These are phyloP conservation scores for Lodderomyces margitis DNA, from an alignment of 1,139 yeast species.

Conservation along the genomic window DNA sequence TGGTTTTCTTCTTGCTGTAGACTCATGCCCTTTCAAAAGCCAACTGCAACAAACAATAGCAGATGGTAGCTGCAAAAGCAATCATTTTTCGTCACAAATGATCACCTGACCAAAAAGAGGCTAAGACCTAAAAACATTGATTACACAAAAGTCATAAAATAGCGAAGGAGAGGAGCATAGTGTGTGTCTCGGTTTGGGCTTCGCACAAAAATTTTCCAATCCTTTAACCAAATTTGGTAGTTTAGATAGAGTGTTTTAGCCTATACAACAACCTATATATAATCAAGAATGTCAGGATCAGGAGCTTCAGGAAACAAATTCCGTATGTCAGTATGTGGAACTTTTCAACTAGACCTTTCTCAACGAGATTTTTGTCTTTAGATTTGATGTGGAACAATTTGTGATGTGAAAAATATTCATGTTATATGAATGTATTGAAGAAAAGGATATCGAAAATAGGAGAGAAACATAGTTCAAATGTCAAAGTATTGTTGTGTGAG, in stretches of 20 bases:
- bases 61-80: no score
- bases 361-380: background rate
- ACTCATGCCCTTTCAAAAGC: no score
- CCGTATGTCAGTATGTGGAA: slow-evolving; percentile 92
- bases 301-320: slow-evolving; percentile 99
- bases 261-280: background rate
- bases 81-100: background rate
- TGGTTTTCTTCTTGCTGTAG: no score
- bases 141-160: no score
- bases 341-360: background rate
- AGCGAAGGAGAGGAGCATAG: background rate
- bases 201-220: slow-evolving; percentile 3
- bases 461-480: no score
- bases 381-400: background rate
- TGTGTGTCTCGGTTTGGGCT: background rate
- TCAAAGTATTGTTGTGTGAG: no score
- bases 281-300: slow-evolving; percentile 63
- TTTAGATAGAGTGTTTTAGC: background rate
- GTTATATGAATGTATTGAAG: no score
- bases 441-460: no score
- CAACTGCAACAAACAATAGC: no score
- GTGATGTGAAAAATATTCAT: slow-evolving; percentile 1
- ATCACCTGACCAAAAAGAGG: background rate
- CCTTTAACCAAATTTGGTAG: background rate
- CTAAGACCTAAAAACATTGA: background rate